Evolutionary conservation across 257 asterid genomes (phyloP).

Genomic region (Solanum bukasovii): DNA sequence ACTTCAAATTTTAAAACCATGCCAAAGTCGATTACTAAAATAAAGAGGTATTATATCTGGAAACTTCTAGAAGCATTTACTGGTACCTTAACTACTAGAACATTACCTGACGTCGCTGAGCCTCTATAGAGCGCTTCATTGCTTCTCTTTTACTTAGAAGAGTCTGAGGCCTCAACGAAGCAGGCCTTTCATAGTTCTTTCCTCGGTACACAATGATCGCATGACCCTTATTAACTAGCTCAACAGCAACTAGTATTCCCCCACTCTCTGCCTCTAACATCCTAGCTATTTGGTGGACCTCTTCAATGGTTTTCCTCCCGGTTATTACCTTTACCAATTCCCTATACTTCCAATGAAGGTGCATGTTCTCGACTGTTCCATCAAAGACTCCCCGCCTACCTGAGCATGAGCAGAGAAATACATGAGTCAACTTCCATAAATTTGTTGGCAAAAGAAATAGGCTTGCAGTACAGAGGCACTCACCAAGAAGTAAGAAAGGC

Average conservation of each 20-base stretch:
- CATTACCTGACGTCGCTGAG: constrained; percentile 79
- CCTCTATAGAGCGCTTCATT: constrained; percentile 81
- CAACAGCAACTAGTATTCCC: constrained; percentile 93
- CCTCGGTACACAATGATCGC: constrained; percentile 91
- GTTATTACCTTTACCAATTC: constrained; percentile 85
- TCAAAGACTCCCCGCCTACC: constrained; percentile 96
- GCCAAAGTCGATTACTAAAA: not conserved
- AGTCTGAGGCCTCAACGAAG: constrained; percentile 79
- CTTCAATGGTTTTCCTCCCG: constrained; percentile 56
- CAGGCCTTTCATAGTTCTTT: constrained; percentile 83
- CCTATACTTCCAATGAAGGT: constrained; percentile 98
- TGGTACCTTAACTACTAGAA: not conserved
- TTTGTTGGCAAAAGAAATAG: not conserved
- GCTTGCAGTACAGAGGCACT: constrained; percentile 15
- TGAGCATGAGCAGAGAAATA: constrained; percentile 17
- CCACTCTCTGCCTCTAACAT: constrained; percentile 91
- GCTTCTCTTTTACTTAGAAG: constrained; percentile 92
- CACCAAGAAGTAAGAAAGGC: constrained; percentile 81
- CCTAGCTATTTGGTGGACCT: constrained; percentile 60
- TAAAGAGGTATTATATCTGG: not conserved
- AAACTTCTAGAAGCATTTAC: not conserved
- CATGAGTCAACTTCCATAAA: not conserved
- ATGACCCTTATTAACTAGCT: constrained; percentile 72
- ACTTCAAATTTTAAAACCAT: not conserved
- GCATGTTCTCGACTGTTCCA: constrained; percentile 98